Evolutionary conservation across 495 filamentous ascomycete genomes (phyloP), one percentile per base, ranked within the genome.

Genomic region (Tuber aestivum): DNA sequence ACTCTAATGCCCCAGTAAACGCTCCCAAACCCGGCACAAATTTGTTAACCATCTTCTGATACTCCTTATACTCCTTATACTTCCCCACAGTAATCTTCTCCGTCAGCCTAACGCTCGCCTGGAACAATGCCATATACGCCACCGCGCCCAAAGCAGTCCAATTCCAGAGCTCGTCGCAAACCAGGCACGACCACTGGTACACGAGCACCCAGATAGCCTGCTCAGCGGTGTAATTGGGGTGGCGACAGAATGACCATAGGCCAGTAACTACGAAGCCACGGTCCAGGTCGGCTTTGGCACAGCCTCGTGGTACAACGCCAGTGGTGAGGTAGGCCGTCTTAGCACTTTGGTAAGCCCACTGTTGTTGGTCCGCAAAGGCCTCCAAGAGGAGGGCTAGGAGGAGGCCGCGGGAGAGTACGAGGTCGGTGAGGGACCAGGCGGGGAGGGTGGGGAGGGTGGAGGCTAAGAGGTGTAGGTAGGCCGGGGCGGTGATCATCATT

Each of bases 151-250:
- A 76, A 27, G 87, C 89, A 4, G 91, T 89, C 94, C 94, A 99
- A 84, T 91, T 94, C 83, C 89, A 89, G 70, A 89, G 87, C 12
- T 85, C 88, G 50, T 90, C 88, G 27, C 91, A 92, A 74, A 88
- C 87, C 83, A 87, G 93, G 84, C 91, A 93, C 76, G 87, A 88
- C 95, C 95, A 99, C 75, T 91, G 87, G 83, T 98, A 98, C 74
- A 97, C 82, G 40, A 88, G 82, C 48, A 97, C 84, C 96, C 96
- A 99, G 82, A 98, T 90, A 41, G 90, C 88, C 85, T 98, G 95
- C 84, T 99, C 96, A 56, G 93, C 92, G 41, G 91, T 89, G 82
- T 97, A 98, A 85, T 98, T 98, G 56, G 96, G 96, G 84, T 99
- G 96, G 14, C 96, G 89, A 75, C 89, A 92, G 82, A 88, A 93